These are phyloP conservation scores for Crithidia acanthocephali DNA, from an alignment of 208 protist species.

Conservation along the genomic window DNA sequence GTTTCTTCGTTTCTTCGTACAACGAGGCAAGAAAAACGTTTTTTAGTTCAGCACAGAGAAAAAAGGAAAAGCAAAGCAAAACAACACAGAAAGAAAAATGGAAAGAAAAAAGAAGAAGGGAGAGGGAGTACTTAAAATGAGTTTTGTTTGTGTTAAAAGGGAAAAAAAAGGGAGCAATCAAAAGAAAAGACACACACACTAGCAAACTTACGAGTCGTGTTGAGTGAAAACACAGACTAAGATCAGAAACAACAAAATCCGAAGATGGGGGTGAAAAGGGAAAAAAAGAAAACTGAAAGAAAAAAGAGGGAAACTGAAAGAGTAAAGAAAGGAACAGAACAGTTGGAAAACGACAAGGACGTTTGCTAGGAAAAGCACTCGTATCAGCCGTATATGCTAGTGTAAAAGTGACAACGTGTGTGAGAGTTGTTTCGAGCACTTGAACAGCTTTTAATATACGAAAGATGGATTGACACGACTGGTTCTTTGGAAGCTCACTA, in stretches of 20 bases:
- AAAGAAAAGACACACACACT: slow-evolving; percentile 9
- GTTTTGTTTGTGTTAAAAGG: slow-evolving; percentile 6
- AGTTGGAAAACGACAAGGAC: background rate
- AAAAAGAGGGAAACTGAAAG: slow-evolving; percentile 1
- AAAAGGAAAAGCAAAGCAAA: background rate
- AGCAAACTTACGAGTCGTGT: slow-evolving; percentile 16
- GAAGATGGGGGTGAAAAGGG: slow-evolving; percentile 9
- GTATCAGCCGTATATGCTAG: background rate
- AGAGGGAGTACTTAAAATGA: slow-evolving; percentile 10
- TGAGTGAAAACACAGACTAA: slow-evolving; percentile 12
- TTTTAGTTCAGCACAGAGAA: background rate
- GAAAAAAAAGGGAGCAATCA: slow-evolving; percentile 4
- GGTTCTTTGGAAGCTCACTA: background rate
- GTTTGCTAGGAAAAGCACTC: background rate
- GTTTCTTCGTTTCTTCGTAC: background rate
- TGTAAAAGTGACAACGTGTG: background rate
- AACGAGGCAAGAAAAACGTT: background rate
- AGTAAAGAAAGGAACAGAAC: slow-evolving; percentile 1
- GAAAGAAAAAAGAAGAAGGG: slow-evolving; percentile 8
- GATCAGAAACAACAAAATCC: background rate
- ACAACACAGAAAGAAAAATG: slow-evolving; percentile 13
- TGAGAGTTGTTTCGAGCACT: background rate
- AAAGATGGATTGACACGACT: slow-evolving; percentile 4
- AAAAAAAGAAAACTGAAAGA: background rate
- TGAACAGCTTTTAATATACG: background rate